Conservation (phyloP, 2,329 filamentous ascomycete species). For the Mollisiaceae sp. region DNA sequence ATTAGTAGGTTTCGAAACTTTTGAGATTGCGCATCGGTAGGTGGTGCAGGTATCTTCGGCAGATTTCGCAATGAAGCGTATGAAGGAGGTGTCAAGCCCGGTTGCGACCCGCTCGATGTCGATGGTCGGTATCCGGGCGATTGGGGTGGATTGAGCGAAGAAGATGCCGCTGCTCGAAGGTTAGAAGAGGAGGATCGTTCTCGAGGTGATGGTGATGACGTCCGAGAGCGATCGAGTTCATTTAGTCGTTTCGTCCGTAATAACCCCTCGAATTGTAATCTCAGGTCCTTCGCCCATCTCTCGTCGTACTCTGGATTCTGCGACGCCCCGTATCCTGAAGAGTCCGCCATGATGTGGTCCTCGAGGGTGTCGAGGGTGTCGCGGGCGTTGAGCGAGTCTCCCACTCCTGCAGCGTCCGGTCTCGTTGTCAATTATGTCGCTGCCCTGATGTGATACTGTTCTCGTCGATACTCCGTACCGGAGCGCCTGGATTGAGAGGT, state of each 20-base stretch:
- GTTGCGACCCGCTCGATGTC: constrained; percentile 49
- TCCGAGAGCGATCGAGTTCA: constrained; percentile 71
- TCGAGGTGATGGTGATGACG: constrained; percentile 59
- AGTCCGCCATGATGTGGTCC: constrained; percentile 39
- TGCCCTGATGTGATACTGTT: constrained; percentile 17
- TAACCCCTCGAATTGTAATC: constrained; percentile 83
- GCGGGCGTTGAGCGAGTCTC: constrained; percentile 29
- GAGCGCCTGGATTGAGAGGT: constrained; percentile 19
- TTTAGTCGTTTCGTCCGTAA: constrained; percentile 87
- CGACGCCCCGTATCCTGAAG: constrained; percentile 27
- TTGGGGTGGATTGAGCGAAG: constrained; percentile 32
- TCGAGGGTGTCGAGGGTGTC: constrained; percentile 34
- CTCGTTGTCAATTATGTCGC: constrained; percentile 22
- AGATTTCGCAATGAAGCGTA: constrained; percentile 67
- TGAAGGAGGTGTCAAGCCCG: constrained; percentile 55
- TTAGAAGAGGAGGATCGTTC: constrained; percentile 58
- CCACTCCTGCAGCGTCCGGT: constrained; percentile 24
- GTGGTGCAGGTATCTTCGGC: constrained; percentile 76
- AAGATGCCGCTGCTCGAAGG: constrained; percentile 48
- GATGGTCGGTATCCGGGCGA: constrained; percentile 50
- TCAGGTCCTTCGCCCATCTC: constrained; percentile 78
- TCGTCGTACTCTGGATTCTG: constrained; percentile 58
- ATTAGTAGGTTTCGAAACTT: constrained; percentile 84
- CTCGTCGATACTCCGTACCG: constrained; percentile 22
- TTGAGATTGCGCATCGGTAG: constrained; percentile 71